Evolutionary conservation across 345 rosid genomes (phyloP).

Genomic region (Aethionema arabicum): DNA sequence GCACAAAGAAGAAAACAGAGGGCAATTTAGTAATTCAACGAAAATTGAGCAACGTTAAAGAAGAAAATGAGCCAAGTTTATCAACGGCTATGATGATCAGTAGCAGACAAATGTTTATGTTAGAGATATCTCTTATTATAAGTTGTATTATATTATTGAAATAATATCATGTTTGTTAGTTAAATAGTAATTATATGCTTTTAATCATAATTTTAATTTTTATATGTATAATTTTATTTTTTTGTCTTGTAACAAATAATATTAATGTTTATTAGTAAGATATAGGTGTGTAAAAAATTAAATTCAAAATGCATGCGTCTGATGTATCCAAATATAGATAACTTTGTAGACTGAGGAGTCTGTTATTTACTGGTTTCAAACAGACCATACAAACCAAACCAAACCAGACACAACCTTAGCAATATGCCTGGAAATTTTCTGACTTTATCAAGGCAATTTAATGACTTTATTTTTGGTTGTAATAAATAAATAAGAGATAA

Average conservation of each 20-base stretch:
- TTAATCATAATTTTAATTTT: conserved; percentile 31
- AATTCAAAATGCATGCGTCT: too few relatives aligned
- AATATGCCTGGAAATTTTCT: conserved; percentile 33
- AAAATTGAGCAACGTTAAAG: conserved; percentile 21
- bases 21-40: conserved; percentile 30
- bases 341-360: conserved; percentile 19
- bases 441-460: conserved; percentile 23
- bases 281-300: too few relatives aligned
- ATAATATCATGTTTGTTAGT: neutral
- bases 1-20: conserved; percentile 18
- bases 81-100: conserved; percentile 28
- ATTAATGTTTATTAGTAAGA: too few relatives aligned
- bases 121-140: conserved; percentile 23
- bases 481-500: too few relatives aligned
- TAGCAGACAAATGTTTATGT: conserved; percentile 27
- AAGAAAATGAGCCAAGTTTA: conserved; percentile 31
- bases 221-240: neutral
- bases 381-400: conserved; percentile 33
- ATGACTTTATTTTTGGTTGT: neutral
- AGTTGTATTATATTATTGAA: neutral
- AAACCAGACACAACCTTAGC: conserved; percentile 24
- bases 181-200: conserved; percentile 13
- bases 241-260: too few relatives aligned
- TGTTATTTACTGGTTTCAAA: conserved; percentile 17
- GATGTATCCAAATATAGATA: conserved; percentile 33